These are phyloP conservation scores for Corylus heterophylla DNA, from an alignment of 306 rosid genomes.

Conservation along the genomic window DNA sequence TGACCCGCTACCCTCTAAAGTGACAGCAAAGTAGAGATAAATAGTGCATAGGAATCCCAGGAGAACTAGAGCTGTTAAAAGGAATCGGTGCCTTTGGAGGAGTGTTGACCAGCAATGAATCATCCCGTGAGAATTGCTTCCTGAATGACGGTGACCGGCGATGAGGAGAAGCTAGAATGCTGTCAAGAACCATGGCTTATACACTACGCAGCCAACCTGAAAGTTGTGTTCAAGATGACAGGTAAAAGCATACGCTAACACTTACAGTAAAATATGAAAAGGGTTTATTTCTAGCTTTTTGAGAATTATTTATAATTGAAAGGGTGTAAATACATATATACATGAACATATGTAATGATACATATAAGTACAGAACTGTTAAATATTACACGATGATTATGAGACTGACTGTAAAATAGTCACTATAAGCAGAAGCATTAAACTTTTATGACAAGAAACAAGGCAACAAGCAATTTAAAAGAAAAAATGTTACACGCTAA, in stretches of 20 bases:
- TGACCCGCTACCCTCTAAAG: slow-evolving; percentile 54
- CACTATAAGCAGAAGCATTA: neutral
- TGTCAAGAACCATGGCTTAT: slow-evolving; percentile 73
- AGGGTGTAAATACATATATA: too few relatives aligned
- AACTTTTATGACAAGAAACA: neutral
- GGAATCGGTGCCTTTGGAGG: slow-evolving; percentile 77
- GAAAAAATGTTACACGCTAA: too few relatives aligned
- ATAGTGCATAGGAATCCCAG: slow-evolving; percentile 73
- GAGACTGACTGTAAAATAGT: neutral
- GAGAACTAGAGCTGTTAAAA: slow-evolving; percentile 65
- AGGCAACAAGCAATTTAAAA: neutral
- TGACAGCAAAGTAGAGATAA: slow-evolving; percentile 88
- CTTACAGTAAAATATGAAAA: neutral
- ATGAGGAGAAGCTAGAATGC: slow-evolving; percentile 74
- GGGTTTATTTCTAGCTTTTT: neutral
- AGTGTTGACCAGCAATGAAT: slow-evolving; percentile 80
- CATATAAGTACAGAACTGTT: too few relatives aligned
- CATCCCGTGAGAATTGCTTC: slow-evolving; percentile 64
- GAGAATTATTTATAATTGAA: too few relatives aligned
- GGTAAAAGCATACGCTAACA: neutral
- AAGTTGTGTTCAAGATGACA: slow-evolving; percentile 11
- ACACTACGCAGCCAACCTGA: slow-evolving; percentile 39
- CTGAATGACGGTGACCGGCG: slow-evolving; percentile 62
- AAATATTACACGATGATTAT: neutral
- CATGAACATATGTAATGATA: too few relatives aligned